Percentiles rank a stretch among this genome's conserved stretches.
Conservation (phyloP, 2,329 filamentous ascomycete species). For the Escovopsis sp. region DNA sequence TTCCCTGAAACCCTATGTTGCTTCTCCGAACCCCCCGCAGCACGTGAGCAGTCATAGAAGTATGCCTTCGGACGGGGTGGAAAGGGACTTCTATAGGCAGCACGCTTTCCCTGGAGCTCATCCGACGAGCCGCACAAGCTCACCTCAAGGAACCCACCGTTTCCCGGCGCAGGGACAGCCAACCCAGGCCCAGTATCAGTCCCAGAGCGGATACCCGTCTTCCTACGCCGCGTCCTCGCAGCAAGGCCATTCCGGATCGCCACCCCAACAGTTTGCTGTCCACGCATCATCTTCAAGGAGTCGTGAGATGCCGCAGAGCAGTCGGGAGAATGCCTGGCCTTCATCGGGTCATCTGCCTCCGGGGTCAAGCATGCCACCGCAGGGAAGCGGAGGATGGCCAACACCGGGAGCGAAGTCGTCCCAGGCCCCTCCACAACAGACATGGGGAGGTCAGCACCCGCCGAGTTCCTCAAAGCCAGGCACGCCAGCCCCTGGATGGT, state of each 20-base stretch:
- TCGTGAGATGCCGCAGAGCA: slow-evolving; percentile 26
- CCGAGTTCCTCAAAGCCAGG: slow-evolving; percentile 17
- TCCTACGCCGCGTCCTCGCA: slow-evolving; percentile 23
- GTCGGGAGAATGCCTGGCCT: slow-evolving; percentile 23
- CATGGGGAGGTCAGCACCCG: slow-evolving; percentile 20
- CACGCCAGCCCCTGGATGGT: slow-evolving; percentile 20
- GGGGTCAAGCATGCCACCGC: slow-evolving; percentile 8
- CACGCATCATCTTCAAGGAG: slow-evolving; percentile 30
- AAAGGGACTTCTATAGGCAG: slow-evolving; percentile 34
- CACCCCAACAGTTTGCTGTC: slow-evolving; percentile 39
- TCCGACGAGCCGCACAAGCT: slow-evolving; percentile 25
- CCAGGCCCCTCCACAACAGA: slow-evolving; percentile 20
- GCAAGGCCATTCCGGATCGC: slow-evolving; percentile 29
- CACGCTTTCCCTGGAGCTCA: slow-evolving; percentile 22
- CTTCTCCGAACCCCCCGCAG: slow-evolving; percentile 33
- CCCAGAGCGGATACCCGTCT: slow-evolving; percentile 29
- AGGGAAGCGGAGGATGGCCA: slow-evolving; percentile 14
- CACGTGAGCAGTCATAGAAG: slow-evolving; percentile 31
- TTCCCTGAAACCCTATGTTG: slow-evolving; percentile 37
- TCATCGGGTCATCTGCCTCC: slow-evolving; percentile 11
- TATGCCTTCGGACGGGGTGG: slow-evolving; percentile 21
- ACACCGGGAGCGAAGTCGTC: slow-evolving; percentile 17
- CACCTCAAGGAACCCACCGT: slow-evolving; percentile 32
- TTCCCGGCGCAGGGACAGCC: slow-evolving; percentile 28
- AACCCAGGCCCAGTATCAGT: slow-evolving; percentile 25